Evolutionary conservation across 495 filamentous ascomycete genomes (phyloP).

Genomic region (Trichoderma gamsii): DNA sequence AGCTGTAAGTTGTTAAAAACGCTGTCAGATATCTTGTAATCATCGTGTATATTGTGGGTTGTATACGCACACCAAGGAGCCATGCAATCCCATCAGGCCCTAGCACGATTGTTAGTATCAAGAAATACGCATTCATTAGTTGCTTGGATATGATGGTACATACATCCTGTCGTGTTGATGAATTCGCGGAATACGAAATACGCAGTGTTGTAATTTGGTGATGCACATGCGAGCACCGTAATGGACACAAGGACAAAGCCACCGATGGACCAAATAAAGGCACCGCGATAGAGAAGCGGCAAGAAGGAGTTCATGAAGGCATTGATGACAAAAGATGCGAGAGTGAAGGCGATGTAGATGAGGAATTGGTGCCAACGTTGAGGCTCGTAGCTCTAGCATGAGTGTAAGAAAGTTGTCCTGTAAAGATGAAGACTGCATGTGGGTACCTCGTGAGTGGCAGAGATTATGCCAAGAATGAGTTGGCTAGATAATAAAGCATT

Average conservation of each 20-base stretch:
- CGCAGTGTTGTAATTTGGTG: constrained; percentile 54
- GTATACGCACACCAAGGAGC: constrained; percentile 5
- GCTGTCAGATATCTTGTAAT: too few species aligned
- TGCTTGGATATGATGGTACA: too few species aligned
- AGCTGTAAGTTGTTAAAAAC: not conserved
- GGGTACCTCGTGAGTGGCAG: not conserved
- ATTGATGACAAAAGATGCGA: constrained; percentile 61
- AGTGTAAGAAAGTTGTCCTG: constrained; percentile 15
- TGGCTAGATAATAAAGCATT: constrained; percentile 30
- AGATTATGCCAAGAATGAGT: constrained; percentile 25
- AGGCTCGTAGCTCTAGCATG: constrained; percentile 39
- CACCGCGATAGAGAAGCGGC: constrained; percentile 57
- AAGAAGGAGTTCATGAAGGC: constrained; percentile 56
- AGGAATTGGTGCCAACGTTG: constrained; percentile 69
- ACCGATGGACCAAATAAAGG: constrained; percentile 59
- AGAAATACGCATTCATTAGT: too few species aligned
- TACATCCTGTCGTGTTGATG: constrained; percentile 44
- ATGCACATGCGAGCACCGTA: constrained; percentile 56
- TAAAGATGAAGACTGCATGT: not conserved
- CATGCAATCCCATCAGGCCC: constrained; percentile 5
- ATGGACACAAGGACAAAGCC: constrained; percentile 66
- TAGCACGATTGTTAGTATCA: not conserved
- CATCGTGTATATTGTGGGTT: not conserved
- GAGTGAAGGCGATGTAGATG: constrained; percentile 61
- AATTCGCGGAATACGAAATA: constrained; percentile 47